Conservation (phyloP, 2,329 filamentous ascomycete genomes). For the Cordyceps pruinosa region DNA sequence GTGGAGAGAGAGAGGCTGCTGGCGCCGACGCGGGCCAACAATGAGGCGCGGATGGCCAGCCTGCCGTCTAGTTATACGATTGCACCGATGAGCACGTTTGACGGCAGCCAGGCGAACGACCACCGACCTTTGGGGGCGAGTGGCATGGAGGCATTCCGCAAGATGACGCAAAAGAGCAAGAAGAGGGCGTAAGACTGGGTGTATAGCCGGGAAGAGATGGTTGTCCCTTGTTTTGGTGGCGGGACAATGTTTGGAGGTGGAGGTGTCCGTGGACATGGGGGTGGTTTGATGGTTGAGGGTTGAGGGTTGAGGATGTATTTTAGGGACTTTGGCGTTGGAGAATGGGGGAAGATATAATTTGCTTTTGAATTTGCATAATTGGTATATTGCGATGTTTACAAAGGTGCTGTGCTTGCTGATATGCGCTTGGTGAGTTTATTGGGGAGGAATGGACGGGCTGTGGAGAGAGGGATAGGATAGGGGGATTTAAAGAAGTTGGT, state of each 20-base stretch:
- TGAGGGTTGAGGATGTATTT: background rate
- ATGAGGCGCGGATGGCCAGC: conserved; percentile 49
- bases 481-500: too few relatives aligned
- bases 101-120: conserved; percentile 42
- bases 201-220: background rate
- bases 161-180: conserved; percentile 59
- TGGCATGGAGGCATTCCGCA: conserved; percentile 58
- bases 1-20: conserved; percentile 52
- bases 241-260: background rate
- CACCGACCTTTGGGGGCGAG: conserved; percentile 56
- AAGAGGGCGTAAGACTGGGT: conserved; percentile 29
- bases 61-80: conserved; percentile 53
- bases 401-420: too few relatives aligned
- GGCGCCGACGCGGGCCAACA: conserved; percentile 47
- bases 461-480: too few relatives aligned
- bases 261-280: too few relatives aligned
- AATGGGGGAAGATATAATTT: too few relatives aligned
- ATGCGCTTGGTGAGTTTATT: background rate
- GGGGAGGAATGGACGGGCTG: too few relatives aligned
- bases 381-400: too few relatives aligned
- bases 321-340: conserved; percentile 1
- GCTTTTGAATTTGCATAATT: too few relatives aligned
- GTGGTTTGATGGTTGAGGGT: too few relatives aligned
- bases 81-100: conserved; percentile 56
- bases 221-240: background rate